phyloP scores from a whole-genome alignment of 1,284 basidiomycete genomes.

The Irpex lacteus region DNA sequence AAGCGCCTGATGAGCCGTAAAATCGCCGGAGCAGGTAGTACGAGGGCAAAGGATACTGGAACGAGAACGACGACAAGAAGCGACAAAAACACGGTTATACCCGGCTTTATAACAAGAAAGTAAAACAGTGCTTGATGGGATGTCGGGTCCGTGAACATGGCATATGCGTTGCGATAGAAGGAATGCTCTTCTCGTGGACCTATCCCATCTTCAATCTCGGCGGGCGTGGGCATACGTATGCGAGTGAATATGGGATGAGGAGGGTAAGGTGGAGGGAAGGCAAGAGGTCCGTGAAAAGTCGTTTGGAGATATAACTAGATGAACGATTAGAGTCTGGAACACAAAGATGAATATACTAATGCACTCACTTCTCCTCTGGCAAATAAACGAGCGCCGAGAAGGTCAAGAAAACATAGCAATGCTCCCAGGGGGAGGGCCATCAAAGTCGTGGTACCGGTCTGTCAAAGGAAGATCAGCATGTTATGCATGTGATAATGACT shows the following conservation, averaged over 20 bases:
- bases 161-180: constrained; percentile 74
- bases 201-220: constrained; percentile 50
- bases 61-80: constrained; percentile 52
- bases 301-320: constrained; percentile 62
- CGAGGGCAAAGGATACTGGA: constrained; percentile 53
- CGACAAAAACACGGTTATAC: constrained; percentile 68
- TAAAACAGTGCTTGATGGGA: constrained; percentile 82
- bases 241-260: constrained; percentile 70
- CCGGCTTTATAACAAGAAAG: constrained; percentile 79
- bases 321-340: background rate
- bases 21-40: constrained; percentile 64
- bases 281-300: constrained; percentile 64
- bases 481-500: background rate
- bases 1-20: constrained; percentile 61
- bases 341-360: background rate
- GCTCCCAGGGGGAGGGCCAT: constrained; percentile 76
- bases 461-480: background rate
- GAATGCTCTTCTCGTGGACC: constrained; percentile 48
- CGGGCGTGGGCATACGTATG: constrained; percentile 41
- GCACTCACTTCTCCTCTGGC: constrained; percentile 61
- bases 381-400: constrained; percentile 67
- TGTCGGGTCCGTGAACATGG: constrained; percentile 79
- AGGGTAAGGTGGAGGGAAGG: constrained; percentile 55
- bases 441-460: constrained; percentile 75
- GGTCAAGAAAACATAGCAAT: constrained; percentile 70